Percentiles rank a stretch among this genome's conserved stretches.
Evolutionary conservation across 345 rosid genomes (phyloP).

Genomic region (Pugionium dolabratum): DNA sequence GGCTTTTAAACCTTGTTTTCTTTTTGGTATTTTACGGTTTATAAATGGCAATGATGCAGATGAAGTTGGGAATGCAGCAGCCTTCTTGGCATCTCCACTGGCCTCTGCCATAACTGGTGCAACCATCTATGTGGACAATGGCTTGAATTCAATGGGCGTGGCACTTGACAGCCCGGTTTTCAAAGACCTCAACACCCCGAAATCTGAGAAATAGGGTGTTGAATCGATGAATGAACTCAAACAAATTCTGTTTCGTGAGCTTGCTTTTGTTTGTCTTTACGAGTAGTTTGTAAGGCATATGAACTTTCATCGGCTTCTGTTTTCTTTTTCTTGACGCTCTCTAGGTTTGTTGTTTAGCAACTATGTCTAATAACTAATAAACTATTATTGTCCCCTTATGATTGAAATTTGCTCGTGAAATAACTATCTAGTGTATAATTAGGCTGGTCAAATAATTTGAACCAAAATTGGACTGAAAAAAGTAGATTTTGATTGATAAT

Average conservation of each 20-base stretch:
- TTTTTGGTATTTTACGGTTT: constrained; percentile 2
- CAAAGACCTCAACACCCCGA: constrained; percentile 68
- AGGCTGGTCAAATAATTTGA: too few relatives aligned
- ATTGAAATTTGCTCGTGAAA: too few relatives aligned
- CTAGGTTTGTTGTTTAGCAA: too few relatives aligned
- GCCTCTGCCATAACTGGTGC: constrained; percentile 93
- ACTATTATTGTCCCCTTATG: too few relatives aligned
- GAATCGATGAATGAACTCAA: neutral
- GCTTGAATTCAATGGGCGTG: constrained; percentile 93
- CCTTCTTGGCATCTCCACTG: constrained; percentile 82
- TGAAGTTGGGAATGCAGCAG: constrained; percentile 92
- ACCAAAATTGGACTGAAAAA: too few relatives aligned
- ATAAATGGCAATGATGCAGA: constrained; percentile 49
- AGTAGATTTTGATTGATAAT: too few relatives aligned
- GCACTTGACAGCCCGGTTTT: constrained; percentile 86
- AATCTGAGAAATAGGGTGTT: constrained; percentile 21
- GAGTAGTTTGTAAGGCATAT: constrained; percentile 10
- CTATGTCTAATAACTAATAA: too few relatives aligned
- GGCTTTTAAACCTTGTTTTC: neutral
- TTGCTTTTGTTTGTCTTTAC: constrained; percentile 15
- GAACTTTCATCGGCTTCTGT: constrained; percentile 8
- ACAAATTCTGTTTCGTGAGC: neutral
- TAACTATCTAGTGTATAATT: too few relatives aligned
- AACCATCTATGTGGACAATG: constrained; percentile 88
- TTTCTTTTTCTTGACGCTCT: neutral